Percentiles rank a stretch among this genome's conserved stretches.
These are phyloP conservation scores for Syzygium malaccense DNA, from an alignment of 441 rosid species.

Conservation along the genomic window DNA sequence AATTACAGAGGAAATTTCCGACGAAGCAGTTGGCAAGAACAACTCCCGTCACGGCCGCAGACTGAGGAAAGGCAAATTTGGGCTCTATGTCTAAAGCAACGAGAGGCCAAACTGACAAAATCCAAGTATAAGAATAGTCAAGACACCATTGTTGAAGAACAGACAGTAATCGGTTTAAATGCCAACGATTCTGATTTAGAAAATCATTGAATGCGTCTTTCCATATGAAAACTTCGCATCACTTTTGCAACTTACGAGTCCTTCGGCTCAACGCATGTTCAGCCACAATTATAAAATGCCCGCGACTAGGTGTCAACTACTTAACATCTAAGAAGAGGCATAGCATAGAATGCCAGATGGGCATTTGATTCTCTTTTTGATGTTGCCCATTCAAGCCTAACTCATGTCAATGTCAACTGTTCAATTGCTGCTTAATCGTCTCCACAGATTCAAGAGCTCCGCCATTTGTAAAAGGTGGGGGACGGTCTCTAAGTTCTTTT, in stretches of 20 bases:
- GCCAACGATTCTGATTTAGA: neutral
- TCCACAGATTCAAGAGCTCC: neutral
- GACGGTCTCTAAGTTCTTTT: neutral
- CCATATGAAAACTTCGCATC: neutral
- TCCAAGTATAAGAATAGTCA: neutral
- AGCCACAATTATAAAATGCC: neutral
- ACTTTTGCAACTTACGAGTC: neutral
- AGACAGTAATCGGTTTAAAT: neutral
- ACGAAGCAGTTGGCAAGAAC: slow-evolving; percentile 28
- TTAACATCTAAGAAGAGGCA: neutral
- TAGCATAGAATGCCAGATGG: neutral
- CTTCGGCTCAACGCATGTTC: neutral
- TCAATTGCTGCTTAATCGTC: neutral
- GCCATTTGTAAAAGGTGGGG: neutral
- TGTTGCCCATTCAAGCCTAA: neutral
- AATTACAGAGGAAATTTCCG: slow-evolving; percentile 33
- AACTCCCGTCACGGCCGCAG: slow-evolving; percentile 16
- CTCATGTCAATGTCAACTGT: neutral
- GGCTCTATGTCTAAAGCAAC: slow-evolving; percentile 35
- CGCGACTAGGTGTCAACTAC: neutral
- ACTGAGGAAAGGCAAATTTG: slow-evolving; percentile 26
- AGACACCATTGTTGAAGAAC: neutral
- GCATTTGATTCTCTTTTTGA: neutral
- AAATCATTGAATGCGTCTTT: neutral
- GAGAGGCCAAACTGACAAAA: slow-evolving; percentile 34